Percentiles rank a stretch among this genome's conserved stretches.
These are phyloP conservation scores for Filobasidium wieringae DNA, from an alignment of 768 basidiomycete genomes.

Conservation along the genomic window DNA sequence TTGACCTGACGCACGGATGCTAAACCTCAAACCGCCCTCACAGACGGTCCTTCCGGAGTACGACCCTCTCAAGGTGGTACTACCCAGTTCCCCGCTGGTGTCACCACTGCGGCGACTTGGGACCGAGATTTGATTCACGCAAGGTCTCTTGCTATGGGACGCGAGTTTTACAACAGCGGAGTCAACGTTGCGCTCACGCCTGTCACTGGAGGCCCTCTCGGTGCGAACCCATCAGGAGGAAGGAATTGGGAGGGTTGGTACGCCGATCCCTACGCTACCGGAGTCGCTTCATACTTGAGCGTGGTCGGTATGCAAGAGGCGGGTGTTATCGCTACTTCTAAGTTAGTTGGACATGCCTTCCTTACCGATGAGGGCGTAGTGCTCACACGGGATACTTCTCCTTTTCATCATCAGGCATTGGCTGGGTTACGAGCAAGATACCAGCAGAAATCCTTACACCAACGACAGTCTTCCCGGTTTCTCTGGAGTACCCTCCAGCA, in stretches of 20 bases:
- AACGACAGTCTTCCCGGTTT: neutral
- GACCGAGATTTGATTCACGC: constrained; percentile 63
- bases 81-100: constrained; percentile 32
- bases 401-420: constrained; percentile 8
- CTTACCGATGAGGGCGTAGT: neutral
- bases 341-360: neutral
- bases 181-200: constrained; percentile 10
- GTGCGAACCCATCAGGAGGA: constrained; percentile 25
- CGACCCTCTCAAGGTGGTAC: constrained; percentile 33
- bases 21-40: constrained; percentile 2
- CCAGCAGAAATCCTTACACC: constrained; percentile 6
- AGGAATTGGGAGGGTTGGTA: constrained; percentile 32
- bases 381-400: constrained; percentile 10
- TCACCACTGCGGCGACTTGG: constrained; percentile 41
- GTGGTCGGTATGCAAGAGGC: constrained; percentile 17
- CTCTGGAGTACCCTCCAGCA: neutral
- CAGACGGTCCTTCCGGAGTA: constrained; percentile 25
- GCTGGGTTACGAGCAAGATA: constrained; percentile 16
- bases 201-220: constrained; percentile 34
- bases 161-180: constrained; percentile 62
- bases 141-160: constrained; percentile 67
- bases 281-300: constrained; percentile 18
- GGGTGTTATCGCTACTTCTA: constrained; percentile 19
- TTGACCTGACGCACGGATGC: too few species aligned
- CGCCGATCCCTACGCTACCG: constrained; percentile 13